Evolutionary conservation across 169 alveolate genomes (phyloP), one percentile per base, ranked within the genome.

Genomic region (Babesia bigemina): DNA sequence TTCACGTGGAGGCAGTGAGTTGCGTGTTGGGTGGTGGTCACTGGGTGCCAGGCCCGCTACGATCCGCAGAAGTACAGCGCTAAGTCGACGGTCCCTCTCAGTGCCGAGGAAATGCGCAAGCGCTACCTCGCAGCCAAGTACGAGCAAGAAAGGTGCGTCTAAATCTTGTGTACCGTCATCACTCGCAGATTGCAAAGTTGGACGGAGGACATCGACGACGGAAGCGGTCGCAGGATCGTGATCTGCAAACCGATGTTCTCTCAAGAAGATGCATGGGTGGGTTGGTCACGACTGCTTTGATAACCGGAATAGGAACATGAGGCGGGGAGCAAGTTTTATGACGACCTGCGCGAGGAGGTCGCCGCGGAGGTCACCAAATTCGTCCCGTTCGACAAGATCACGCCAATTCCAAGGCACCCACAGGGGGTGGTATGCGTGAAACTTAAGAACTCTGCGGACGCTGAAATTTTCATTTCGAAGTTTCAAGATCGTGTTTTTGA

Each of bases 381-480:
- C 58, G 86, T 71, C 26, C 73, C 69, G 7, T 85, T 79, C 22
- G 79, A 67, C 52, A 50, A 79, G 81, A 81, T 84, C 67, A 87
- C 76, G 22, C 81, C 76, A 45, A 85, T 90, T 47, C 49, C 92
- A 86, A 75, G 95, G 49, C 96, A 92, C 56, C 96, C 96, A 11
- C 92, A 92, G 63, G 96, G 96, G 67, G 74, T 92, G 17, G 96
- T 92, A 19, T 90, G 95, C 79, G 86, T 92, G 70, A 92, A 92
- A 79, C 72, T 92, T 57, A 92, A 92, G 78, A 89, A 67, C 52
- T 74, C 91, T n/a, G 92, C 85, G 26, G 96, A 92, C 33, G 95
- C 96, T 16, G 96, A 92, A 66, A 70, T 71, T 12, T 70, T 75
- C 29, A 87, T 78, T 39, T 52, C 91, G 92, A 84, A 84, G 62